Conservation (phyloP, 306 rosid genomes). For the Biancaea sappan region DNA sequence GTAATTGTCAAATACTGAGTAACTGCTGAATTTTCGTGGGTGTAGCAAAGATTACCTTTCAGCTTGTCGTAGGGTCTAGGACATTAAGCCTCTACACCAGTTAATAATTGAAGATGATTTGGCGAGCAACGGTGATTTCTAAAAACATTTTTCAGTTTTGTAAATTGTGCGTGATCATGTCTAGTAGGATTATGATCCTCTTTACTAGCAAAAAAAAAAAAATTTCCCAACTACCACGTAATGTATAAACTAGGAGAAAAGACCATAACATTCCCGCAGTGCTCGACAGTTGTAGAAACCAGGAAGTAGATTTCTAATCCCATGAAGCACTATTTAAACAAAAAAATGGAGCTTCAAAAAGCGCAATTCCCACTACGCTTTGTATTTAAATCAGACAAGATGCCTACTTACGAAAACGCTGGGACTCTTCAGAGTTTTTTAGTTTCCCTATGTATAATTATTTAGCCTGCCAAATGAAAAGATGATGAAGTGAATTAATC, state of each 20-base stretch:
- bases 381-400: no score
- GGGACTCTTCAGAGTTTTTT: neutral
- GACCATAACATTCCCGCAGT: neutral
- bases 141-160: neutral
- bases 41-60: neutral
- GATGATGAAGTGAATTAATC: neutral
- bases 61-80: neutral
- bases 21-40: neutral
- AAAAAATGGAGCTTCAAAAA: neutral
- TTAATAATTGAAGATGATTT: neutral
- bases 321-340: neutral
- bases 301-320: neutral
- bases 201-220: neutral
- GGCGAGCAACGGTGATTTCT: neutral
- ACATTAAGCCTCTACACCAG: neutral
- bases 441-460: neutral
- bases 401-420: no score
- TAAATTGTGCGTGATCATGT: neutral
- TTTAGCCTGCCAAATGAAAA: constrained; percentile 5
- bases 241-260: neutral
- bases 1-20: neutral
- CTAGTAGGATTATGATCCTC: neutral
- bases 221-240: neutral
- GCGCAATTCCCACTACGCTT: no score
- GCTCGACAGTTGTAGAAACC: constrained; percentile 8